Conservation (phyloP, 345 rosid genomes). For the Mangifera indica region DNA sequence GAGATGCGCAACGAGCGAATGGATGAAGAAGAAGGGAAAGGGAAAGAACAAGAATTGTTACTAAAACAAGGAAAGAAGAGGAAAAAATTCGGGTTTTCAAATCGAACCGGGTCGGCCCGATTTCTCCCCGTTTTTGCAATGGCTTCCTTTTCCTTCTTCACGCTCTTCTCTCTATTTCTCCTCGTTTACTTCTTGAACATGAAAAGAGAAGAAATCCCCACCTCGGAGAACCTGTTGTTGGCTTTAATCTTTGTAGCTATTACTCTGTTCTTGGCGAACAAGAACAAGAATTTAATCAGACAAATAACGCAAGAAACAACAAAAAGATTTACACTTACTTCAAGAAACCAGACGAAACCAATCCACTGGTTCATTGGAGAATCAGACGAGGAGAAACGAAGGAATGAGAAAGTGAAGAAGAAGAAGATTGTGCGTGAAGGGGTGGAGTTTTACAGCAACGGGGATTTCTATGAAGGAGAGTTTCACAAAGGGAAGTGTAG, state of each 20-base stretch:
- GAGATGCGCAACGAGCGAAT: conserved; percentile 30
- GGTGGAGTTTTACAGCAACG: conserved; percentile 79
- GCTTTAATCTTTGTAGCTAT: conserved; percentile 73
- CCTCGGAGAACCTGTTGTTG: conserved; percentile 78
- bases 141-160: conserved; percentile 53
- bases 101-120: conserved; percentile 49
- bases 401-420: conserved; percentile 19
- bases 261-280: conserved; percentile 72
- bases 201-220: conserved; percentile 53
- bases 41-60: conserved; percentile 30
- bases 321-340: conserved; percentile 37
- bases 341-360: conserved; percentile 46
- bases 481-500: conserved; percentile 75
- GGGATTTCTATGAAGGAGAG: conserved; percentile 92
- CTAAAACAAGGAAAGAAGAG: conserved; percentile 18
- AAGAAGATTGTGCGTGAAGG: conserved; percentile 65
- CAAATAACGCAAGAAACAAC: conserved; percentile 49
- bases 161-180: conserved; percentile 45
- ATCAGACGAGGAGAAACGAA: neutral
- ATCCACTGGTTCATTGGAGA: conserved; percentile 93
- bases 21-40: conserved; percentile 19
- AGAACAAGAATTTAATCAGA: conserved; percentile 61
- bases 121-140: conserved; percentile 51
- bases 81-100: conserved; percentile 41
- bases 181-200: conserved; percentile 49